These are phyloP conservation scores for Saccharomyces jurei DNA, from an alignment of 805 yeast species.

Conservation along the genomic window DNA sequence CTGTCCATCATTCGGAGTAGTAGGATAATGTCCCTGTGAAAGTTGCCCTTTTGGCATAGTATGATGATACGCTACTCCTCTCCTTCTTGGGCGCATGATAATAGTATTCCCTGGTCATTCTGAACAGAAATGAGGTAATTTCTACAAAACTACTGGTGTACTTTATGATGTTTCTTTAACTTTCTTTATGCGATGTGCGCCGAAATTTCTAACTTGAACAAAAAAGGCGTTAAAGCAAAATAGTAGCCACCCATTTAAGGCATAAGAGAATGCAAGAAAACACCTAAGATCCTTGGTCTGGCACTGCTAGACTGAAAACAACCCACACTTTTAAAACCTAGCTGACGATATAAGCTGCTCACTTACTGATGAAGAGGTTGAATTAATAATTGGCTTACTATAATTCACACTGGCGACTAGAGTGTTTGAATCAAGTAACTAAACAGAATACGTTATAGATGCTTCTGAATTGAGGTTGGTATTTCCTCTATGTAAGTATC, in stretches of 20 bases:
- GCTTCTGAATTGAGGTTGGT: too few species aligned
- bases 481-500: too few species aligned
- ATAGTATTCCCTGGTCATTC: background rate
- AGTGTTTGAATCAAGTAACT: too few species aligned
- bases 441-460: too few species aligned
- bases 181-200: conserved; percentile 1
- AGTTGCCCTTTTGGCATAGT: background rate
- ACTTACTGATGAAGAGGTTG: too few species aligned
- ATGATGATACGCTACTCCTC: background rate
- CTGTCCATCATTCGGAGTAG: background rate
- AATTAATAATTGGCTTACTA: too few species aligned
- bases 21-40: background rate
- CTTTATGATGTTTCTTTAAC: conserved; percentile 1
- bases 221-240: background rate
- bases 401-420: too few species aligned
- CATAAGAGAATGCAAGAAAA: background rate
- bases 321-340: too few species aligned
- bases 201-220: background rate
- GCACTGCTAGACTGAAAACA: background rate
- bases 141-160: background rate
- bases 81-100: background rate
- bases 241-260: background rate
- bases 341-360: too few species aligned
- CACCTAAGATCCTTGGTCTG: too few species aligned
- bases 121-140: background rate